phyloP scores from a whole-genome alignment of 2,329 filamentous ascomycete species.

The Cytospora mali region DNA sequence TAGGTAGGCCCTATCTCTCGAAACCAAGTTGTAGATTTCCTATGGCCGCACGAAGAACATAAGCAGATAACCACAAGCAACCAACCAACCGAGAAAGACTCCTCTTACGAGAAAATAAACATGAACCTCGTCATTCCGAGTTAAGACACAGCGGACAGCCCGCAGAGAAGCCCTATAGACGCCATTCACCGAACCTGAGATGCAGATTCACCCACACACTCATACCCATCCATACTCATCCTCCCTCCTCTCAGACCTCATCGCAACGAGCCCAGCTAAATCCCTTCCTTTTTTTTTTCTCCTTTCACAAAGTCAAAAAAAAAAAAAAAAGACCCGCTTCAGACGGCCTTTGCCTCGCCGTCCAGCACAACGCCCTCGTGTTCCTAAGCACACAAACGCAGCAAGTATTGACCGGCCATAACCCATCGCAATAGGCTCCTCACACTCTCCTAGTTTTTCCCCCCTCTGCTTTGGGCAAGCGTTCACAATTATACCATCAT shows the following conservation, averaged over 20 bases:
- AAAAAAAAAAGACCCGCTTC: neutral
- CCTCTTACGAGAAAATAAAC: neutral
- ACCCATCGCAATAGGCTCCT: neutral
- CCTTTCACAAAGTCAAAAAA: no score
- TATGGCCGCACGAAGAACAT: neutral
- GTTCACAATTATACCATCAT: slow-evolving; percentile 81
- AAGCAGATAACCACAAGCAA: no score
- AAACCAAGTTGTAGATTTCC: neutral
- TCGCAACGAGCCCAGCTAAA: slow-evolving; percentile 15
- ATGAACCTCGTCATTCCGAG: slow-evolving; percentile 2
- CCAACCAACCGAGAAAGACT: neutral
- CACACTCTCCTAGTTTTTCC: neutral
- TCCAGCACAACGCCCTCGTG: neutral
- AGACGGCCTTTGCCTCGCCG: neutral
- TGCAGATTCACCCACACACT: slow-evolving; percentile 15
- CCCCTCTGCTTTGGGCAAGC: neutral
- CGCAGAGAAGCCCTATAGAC: slow-evolving; percentile 17
- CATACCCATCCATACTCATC: neutral
- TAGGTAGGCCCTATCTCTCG: neutral
- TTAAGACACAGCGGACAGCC: slow-evolving; percentile 2
- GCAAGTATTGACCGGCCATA: neutral
- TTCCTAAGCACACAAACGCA: neutral
- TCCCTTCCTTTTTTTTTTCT: neutral
- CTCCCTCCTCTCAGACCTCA: neutral
- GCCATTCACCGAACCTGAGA: slow-evolving; percentile 25